Conservation (phyloP, 306 rosid genomes). For the cucumber (Cucumis sativus) region Cucumber_9930_V3 NC_026659.2:14040001-14040500, state of each 20-base stretch:
- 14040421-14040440: neutral
- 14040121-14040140: too few species aligned
- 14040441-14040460: neutral
- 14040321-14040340: neutral
- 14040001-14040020: too few species aligned
- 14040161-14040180: neutral
- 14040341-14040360: neutral
- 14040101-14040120: too few species aligned
- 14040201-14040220: neutral
- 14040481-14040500: neutral
- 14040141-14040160: too few species aligned
- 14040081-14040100: too few species aligned
- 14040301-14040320: constrained; percentile 3
- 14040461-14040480: neutral
- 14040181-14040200: neutral
- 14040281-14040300: neutral
- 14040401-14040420: neutral
- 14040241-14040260: neutral
- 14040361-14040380: neutral
- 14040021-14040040: too few species aligned
- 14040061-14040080: too few species aligned
- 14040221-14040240: neutral
- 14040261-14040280: neutral
- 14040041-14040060: too few species aligned
- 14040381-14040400: neutral